These are phyloP conservation scores for Trichomonas vaginalis DNA, from an alignment of 208 protist species.

Conservation along the genomic window DNA sequence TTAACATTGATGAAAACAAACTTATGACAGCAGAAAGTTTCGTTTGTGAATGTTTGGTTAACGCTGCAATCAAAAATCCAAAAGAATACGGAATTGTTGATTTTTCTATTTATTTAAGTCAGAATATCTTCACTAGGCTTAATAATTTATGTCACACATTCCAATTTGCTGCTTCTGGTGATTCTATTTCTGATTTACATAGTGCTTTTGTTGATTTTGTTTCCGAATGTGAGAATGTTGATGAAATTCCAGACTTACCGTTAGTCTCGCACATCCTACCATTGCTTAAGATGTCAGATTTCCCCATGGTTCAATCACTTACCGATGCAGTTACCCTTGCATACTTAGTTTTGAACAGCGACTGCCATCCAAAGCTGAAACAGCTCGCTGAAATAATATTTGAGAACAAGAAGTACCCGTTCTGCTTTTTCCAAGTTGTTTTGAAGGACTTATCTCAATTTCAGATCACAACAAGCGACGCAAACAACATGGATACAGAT, in stretches of 20 bases:
- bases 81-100: constrained; percentile 10
- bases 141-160: neutral
- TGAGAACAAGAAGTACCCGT: neutral
- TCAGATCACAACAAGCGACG: neutral
- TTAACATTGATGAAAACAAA: neutral
- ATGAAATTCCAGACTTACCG: neutral
- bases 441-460: neutral
- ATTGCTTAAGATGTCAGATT: neutral
- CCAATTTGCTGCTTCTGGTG: neutral
- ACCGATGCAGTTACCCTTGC: neutral
- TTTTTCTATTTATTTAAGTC: neutral
- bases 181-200: neutral
- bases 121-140: neutral
- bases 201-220: neutral
- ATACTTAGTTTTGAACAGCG: neutral
- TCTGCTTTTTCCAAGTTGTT: neutral
- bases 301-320: neutral
- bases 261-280: neutral
- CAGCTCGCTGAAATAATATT: neutral
- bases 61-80: neutral
- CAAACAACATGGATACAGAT: neutral
- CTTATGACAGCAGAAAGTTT: neutral
- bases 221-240: neutral
- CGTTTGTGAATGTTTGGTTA: neutral
- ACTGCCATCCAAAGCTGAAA: neutral